These are phyloP conservation scores for Zygosaccharomyces kombuchaensis DNA, from an alignment of 805 yeast genomes.

Conservation along the genomic window DNA sequence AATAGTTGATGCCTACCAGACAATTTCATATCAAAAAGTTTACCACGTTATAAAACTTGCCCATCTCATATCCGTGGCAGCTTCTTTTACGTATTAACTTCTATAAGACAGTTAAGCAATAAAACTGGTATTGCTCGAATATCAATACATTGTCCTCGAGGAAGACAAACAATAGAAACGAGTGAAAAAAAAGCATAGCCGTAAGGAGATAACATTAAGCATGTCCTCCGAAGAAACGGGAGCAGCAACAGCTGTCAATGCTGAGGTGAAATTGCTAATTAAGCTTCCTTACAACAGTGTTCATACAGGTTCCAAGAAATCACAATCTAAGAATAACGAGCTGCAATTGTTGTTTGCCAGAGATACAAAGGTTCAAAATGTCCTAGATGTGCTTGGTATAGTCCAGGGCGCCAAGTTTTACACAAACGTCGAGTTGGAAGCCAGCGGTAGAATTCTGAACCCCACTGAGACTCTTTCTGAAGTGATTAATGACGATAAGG, in stretches of 20 bases:
- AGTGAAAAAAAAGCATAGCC: not conserved
- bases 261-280: constrained; percentile 7
- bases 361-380: constrained; percentile 26
- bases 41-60: too few species aligned
- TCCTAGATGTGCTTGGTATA: constrained; percentile 26
- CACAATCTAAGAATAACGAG: constrained; percentile 13
- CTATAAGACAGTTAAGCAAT: not conserved
- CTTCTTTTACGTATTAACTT: not conserved
- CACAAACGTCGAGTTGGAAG: constrained; percentile 27
- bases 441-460: constrained; percentile 16
- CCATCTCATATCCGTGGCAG: not conserved
- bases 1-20: not conserved
- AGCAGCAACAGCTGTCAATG: not conserved
- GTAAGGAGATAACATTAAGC: not conserved
- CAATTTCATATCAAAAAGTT: not conserved
- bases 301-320: constrained; percentile 11
- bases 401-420: constrained; percentile 28
- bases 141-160: constrained; percentile 1
- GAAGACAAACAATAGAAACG: not conserved
- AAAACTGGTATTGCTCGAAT: not conserved
- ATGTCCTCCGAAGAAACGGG: constrained; percentile 12
- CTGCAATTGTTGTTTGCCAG: constrained; percentile 25
- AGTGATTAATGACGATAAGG: constrained; percentile 12
- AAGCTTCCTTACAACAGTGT: constrained; percentile 9
- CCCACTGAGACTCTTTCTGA: constrained; percentile 22